These are phyloP conservation scores for Trichoderma sp. DNA, from an alignment of 2,329 filamentous ascomycete species.

Conservation along the genomic window DNA sequence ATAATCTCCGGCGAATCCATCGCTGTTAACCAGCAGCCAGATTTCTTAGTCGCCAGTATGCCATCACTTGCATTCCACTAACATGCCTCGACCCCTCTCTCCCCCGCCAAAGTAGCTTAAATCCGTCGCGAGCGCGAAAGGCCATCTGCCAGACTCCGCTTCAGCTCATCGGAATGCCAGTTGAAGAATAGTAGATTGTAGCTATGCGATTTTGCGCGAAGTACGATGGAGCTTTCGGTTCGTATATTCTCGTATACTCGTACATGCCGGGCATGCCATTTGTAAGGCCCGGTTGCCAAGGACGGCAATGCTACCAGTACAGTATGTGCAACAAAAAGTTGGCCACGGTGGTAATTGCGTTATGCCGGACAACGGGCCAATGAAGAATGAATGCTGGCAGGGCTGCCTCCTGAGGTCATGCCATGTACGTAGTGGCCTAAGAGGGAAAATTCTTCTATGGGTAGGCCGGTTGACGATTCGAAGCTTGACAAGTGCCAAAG, in stretches of 20 bases:
- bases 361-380: not conserved
- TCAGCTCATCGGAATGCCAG: not conserved
- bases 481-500: not conserved
- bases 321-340: not conserved
- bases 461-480: not conserved
- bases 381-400: not conserved
- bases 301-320: conserved; percentile 9
- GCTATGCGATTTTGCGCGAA: not conserved
- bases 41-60: not conserved
- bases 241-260: not conserved
- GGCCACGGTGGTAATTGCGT: not conserved
- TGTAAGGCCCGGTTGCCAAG: not conserved
- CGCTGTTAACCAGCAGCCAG: not conserved
- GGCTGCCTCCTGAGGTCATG: not conserved
- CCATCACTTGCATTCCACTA: not conserved
- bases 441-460: not conserved
- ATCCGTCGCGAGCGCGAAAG: not conserved
- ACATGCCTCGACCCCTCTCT: not conserved
- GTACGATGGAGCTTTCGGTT: too few relatives aligned
- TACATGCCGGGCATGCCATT: not conserved
- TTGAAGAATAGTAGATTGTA: not conserved
- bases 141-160: not conserved
- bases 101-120: not conserved
- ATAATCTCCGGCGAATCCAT: conserved; percentile 1
- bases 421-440: not conserved